phyloP scores from a whole-genome alignment of 129 eudicot genomes.

The Mikania micrantha region DNA sequence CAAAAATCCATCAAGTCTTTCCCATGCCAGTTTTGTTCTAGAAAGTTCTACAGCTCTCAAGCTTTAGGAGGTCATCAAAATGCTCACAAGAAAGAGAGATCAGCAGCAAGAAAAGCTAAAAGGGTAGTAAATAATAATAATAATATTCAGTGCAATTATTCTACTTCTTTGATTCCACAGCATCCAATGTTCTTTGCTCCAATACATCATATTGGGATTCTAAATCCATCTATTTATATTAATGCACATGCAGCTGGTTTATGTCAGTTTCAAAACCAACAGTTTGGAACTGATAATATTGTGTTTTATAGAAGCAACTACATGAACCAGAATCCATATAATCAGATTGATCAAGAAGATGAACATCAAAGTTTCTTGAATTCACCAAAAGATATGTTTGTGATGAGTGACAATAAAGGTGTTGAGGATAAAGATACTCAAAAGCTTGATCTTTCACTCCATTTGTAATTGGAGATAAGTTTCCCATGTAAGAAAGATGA shows the following conservation, averaged over 20 bases:
- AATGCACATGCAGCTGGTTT: too few relatives aligned
- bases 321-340: conserved; percentile 28
- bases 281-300: conserved; percentile 50
- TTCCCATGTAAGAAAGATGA: conserved; percentile 26
- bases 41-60: conserved; percentile 83
- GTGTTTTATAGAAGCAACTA: conserved; percentile 36
- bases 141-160: conserved; percentile 19
- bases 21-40: conserved; percentile 69
- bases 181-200: conserved; percentile 53
- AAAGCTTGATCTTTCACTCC: conserved; percentile 40
- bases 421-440: conserved; percentile 21
- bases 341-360: conserved; percentile 38
- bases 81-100: conserved; percentile 86
- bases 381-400: conserved; percentile 24
- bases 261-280: conserved; percentile 43
- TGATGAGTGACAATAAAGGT: conserved; percentile 24
- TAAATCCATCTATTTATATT: conserved; percentile 59
- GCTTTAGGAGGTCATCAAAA: conserved; percentile 95
- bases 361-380: conserved; percentile 32
- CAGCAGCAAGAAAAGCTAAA: conserved; percentile 56
- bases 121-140: conserved; percentile 36
- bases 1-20: conserved; percentile 38
- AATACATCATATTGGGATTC: conserved; percentile 24
- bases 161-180: conserved; percentile 37
- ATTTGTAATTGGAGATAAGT: conserved; percentile 16